These are phyloP conservation scores for Solanum pinnatisectum DNA, from an alignment of 257 asterid species.

Conservation along the genomic window DNA sequence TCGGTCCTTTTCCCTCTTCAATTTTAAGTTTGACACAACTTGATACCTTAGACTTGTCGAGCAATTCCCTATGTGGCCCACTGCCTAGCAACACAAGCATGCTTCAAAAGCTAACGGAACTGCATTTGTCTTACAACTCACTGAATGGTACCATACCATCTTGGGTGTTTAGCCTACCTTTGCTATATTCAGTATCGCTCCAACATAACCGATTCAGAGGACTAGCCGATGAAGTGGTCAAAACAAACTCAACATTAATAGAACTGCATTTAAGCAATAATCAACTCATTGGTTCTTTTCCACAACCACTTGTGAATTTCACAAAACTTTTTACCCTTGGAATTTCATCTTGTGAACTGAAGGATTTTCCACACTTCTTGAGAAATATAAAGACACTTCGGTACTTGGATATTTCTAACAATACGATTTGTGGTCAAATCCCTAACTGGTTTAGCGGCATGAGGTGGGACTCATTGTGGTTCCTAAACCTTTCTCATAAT, in stretches of 20 bases:
- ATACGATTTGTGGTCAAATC: background rate
- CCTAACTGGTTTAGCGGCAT: background rate
- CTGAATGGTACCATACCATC: too few relatives aligned
- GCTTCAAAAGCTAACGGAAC: too few relatives aligned
- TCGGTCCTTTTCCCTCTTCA: background rate
- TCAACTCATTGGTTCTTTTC: too few relatives aligned
- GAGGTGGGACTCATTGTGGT: background rate
- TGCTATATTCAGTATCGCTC: background rate
- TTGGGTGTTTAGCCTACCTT: too few relatives aligned
- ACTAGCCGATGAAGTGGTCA: background rate
- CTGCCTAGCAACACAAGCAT: too few relatives aligned
- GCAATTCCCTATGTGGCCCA: too few relatives aligned
- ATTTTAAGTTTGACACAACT: too few relatives aligned
- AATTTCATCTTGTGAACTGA: background rate
- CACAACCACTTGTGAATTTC: too few relatives aligned
- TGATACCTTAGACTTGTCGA: too few relatives aligned
- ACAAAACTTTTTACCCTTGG: rapidly evolving
- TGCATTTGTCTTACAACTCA: too few relatives aligned
- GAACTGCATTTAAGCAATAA: background rate
- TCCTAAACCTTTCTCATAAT: background rate
- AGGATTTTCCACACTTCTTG: background rate
- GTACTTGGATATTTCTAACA: background rate
- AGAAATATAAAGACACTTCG: background rate
- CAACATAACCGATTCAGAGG: background rate
- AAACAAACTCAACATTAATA: background rate